Base-by-base conservation (phyloP, 345 rosid genomes). In the Brassica juncea region DNA sequence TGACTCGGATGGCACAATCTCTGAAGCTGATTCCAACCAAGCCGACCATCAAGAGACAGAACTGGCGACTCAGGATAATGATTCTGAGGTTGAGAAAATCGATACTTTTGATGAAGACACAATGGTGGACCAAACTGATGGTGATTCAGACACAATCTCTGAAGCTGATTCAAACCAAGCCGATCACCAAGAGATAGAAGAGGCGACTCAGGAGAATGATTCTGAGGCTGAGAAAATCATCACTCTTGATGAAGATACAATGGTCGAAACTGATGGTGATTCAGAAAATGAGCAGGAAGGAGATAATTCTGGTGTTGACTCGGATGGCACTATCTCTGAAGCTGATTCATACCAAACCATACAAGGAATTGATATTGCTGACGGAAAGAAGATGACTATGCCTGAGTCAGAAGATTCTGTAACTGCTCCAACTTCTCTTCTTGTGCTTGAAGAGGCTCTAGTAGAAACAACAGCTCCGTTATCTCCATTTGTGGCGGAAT, bases 331-430 rank as follows among this genome's bases (percentile, higher is more conserved):
- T 31, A 9, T 78, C 68, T 72, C 77, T 66, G 82, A 66, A 23
- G 82, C 69, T 66, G 82, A 79, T 66, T 79, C 73, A 16, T 66
- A 66, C 82, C 31, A 72, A 72, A 77, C 81, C 8, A 76, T 66
- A 30, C 2, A 57, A n/a, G 81, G 82, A 58, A 42, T 69, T 42
- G 77, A 78, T 59, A 58, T 58, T 78, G 72, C 81, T 3, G 73
- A 72, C 8, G 77, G 67, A 66, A 72, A 78, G 66, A 71, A 77
- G 68, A 65, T 78, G 14, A 78, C 7, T 6, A 27, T 55, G 19
- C 32, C 82, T 15, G 82, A 66, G 4, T 8, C 61, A 19, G 72
- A 72, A 72, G 72, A 4, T n/a, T 66, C 67, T 55, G 27, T 21
- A 6, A 19, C 57, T 52, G 42, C 60, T 64, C 81, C 68, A 72